A percentile compares a stretch with the other conserved stretches of the same genome.
These are phyloP conservation scores for Leonotis leonurus DNA, from an alignment of 257 asterid genomes.

Conservation along the genomic window DNA sequence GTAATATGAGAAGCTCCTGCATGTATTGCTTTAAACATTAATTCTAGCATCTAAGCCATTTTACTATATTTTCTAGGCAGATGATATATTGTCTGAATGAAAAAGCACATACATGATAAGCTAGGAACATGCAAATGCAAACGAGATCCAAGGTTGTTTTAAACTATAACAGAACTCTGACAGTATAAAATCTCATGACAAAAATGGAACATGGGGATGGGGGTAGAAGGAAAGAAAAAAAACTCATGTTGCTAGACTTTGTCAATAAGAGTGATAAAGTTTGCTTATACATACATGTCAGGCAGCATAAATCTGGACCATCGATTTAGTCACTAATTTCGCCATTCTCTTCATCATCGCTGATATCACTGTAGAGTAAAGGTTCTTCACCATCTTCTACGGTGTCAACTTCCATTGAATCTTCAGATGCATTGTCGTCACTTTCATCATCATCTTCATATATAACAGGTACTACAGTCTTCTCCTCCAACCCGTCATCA, in stretches of 20 bases:
- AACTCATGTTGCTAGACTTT: constrained; percentile 9
- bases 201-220: background rate
- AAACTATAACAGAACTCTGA: background rate
- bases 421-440: constrained; percentile 49
- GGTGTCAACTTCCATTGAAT: constrained; percentile 60
- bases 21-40: background rate
- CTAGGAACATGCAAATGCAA: background rate
- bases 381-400: constrained; percentile 42
- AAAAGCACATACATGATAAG: background rate
- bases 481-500: constrained; percentile 55
- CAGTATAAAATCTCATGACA: background rate
- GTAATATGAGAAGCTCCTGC: background rate
- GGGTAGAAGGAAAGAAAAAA: background rate
- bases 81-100: background rate
- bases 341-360: constrained; percentile 40
- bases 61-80: background rate
- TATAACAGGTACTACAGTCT: constrained; percentile 38
- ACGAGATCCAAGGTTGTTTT: too few relatives aligned
- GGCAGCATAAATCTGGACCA: background rate
- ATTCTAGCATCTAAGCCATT: background rate
- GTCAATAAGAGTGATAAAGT: background rate
- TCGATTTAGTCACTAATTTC: constrained; percentile 36
- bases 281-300: constrained; percentile 17
- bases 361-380: constrained; percentile 33
- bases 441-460: constrained; percentile 59